Evolutionary conservation across 2,329 filamentous ascomycete species (phyloP).

Genomic region (Dactylella cylindrospora): DNA sequence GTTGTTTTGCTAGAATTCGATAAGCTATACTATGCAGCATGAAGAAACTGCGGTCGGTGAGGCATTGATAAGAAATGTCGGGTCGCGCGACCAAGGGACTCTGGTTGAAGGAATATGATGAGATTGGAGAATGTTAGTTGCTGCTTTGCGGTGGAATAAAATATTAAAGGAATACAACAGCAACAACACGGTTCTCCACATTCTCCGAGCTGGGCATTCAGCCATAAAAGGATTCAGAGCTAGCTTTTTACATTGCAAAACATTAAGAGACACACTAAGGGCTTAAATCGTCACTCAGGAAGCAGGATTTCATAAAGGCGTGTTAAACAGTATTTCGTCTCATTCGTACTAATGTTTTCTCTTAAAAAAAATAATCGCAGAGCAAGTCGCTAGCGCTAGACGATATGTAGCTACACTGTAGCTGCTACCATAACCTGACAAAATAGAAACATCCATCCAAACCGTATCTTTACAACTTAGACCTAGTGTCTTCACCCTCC

Average conservation of each 20-base stretch:
- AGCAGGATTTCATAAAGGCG: neutral
- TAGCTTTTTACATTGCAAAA: no score
- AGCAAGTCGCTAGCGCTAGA: no score
- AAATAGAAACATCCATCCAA: neutral
- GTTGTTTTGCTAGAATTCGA: no score
- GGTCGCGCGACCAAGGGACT: constrained; percentile 29
- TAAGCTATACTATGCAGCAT: constrained; percentile 13
- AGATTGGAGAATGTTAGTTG: neutral
- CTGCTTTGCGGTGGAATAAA: no score
- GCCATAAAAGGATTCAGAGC: no score
- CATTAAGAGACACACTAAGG: no score
- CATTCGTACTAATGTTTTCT: no score
- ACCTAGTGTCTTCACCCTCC: constrained; percentile 19
- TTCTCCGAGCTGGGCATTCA: no score
- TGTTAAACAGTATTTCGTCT: neutral
- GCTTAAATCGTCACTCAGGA: no score
- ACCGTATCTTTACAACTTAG: constrained; percentile 15
- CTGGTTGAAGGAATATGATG: no score
- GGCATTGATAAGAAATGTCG: constrained; percentile 14
- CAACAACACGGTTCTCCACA: constrained; percentile 1
- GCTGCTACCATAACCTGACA: neutral
- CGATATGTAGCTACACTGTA: neutral
- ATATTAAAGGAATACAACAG: neutral
- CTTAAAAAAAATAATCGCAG: no score
- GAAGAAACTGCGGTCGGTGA: neutral